phyloP scores from a whole-genome alignment of 192 early-diverging fungal species.

The Geranomyces variabilis region DNA sequence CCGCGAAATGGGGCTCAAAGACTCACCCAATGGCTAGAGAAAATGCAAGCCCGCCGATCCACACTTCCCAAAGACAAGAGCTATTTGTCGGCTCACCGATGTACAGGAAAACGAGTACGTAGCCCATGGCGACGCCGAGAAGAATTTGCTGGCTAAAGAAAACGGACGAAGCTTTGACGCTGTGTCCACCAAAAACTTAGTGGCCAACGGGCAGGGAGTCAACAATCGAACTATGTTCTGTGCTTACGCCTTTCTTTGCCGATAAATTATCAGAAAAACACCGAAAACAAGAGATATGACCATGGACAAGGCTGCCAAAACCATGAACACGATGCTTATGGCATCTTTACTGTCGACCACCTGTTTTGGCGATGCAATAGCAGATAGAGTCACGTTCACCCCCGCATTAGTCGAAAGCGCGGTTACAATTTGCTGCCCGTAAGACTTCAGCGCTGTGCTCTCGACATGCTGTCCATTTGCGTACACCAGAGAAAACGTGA shows the following conservation, averaged over 20 bases:
- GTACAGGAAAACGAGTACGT: conserved; percentile 22
- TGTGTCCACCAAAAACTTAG: neutral
- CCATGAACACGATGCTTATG: conserved; percentile 6
- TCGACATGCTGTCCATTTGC: conserved; percentile 5
- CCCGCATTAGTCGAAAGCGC: neutral
- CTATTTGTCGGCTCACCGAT: conserved; percentile 16
- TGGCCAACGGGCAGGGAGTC: neutral
- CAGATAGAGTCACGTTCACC: neutral
- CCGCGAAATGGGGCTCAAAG: neutral
- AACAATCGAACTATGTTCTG: too few species aligned
- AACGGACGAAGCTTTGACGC: conserved; percentile 22
- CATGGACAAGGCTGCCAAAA: conserved; percentile 7
- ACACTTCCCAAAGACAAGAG: conserved; percentile 28
- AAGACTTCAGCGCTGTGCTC: neutral
- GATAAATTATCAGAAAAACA: neutral
- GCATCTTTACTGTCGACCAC: neutral
- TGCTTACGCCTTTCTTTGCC: neutral
- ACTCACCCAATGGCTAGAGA: conserved; percentile 26
- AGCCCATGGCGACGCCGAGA: conserved; percentile 10
- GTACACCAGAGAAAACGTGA: conserved; percentile 13
- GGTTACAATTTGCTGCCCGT: neutral
- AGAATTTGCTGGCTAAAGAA: conserved; percentile 23
- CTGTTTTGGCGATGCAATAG: neutral
- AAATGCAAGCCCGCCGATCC: conserved; percentile 28
- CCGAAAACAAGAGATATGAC: neutral